These are phyloP conservation scores for Phytophthora pistaciae DNA, from an alignment of 352 stramenopile species.

Conservation along the genomic window DNA sequence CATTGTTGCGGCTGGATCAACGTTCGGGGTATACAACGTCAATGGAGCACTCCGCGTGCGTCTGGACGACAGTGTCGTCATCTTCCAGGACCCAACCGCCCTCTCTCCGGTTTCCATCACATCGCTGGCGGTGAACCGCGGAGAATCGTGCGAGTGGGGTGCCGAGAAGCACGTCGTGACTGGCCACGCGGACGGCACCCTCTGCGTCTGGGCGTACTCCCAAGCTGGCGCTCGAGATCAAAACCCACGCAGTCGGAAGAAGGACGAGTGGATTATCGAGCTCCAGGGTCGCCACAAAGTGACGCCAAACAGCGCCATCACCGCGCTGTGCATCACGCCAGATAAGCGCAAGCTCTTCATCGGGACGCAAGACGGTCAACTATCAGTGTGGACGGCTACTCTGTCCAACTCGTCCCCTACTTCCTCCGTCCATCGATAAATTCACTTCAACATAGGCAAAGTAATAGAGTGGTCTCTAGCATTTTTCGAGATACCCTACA, in stretches of 20 bases:
- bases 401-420: not conserved
- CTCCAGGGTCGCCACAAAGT: constrained; percentile 61
- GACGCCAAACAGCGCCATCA: constrained; percentile 52
- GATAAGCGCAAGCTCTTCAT: constrained; percentile 77
- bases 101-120: constrained; percentile 49
- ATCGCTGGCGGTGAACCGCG: constrained; percentile 56
- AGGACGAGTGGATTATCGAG: constrained; percentile 58
- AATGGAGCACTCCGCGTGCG: constrained; percentile 66
- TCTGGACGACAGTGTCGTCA: constrained; percentile 54
- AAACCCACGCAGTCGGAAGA: constrained; percentile 18
- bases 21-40: constrained; percentile 75
- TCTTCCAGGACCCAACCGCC: constrained; percentile 51
- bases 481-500: constrained; percentile 7
- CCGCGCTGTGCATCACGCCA: constrained; percentile 51
- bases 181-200: constrained; percentile 63
- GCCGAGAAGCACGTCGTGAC: constrained; percentile 72
- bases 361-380: constrained; percentile 58
- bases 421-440: too few relatives aligned
- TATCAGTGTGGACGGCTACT: constrained; percentile 57
- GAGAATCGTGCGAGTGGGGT: constrained; percentile 65
- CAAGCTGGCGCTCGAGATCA: constrained; percentile 37
- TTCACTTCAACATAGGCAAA: constrained; percentile 3
- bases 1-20: constrained; percentile 49
- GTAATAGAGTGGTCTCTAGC: constrained; percentile 2
- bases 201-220: constrained; percentile 76